Conservation (phyloP, 2,329 filamentous ascomycete species). For the Cercospora sp. region DNA sequence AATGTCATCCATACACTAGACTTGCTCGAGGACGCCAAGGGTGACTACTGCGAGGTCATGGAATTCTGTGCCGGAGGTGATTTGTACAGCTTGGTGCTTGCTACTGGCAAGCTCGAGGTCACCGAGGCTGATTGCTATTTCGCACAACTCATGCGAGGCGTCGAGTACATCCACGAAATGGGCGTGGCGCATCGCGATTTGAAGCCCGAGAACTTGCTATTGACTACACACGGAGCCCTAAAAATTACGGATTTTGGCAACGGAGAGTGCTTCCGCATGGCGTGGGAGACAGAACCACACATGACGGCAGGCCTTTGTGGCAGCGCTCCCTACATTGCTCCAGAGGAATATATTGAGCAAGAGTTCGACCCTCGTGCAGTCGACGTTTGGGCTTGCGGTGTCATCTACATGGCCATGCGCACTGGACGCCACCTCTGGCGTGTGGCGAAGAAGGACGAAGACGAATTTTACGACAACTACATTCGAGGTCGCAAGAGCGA, state of each 20-base stretch:
- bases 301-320: constrained; percentile 98
- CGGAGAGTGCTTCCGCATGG: constrained; percentile 98
- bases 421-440: constrained; percentile 95
- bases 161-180: constrained; percentile 99
- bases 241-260: constrained; percentile 99
- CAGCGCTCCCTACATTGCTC: constrained; percentile 94
- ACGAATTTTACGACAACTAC: constrained; percentile 95
- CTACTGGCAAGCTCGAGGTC: constrained; percentile 88
- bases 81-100: constrained; percentile 87
- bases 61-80: constrained; percentile 97
- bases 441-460: constrained; percentile 93
- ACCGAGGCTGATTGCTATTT: constrained; percentile 96
- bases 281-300: constrained; percentile 96
- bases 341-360: constrained; percentile 91
- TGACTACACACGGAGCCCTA: constrained; percentile 87
- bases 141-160: constrained; percentile 98
- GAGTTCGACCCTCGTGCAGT: constrained; percentile 98
- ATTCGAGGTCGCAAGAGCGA: constrained; percentile 90
- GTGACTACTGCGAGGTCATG: constrained; percentile 99
- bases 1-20: constrained; percentile 98
- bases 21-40: constrained; percentile 91
- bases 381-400: constrained; percentile 96
- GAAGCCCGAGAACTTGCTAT: constrained; percentile 92
- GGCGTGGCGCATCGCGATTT: constrained; percentile 95
- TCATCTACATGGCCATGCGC: constrained; percentile 99